Evolutionary conservation across 2,329 filamentous ascomycete species (phyloP).

Genomic region (Endoconidiophora laricicola): DNA sequence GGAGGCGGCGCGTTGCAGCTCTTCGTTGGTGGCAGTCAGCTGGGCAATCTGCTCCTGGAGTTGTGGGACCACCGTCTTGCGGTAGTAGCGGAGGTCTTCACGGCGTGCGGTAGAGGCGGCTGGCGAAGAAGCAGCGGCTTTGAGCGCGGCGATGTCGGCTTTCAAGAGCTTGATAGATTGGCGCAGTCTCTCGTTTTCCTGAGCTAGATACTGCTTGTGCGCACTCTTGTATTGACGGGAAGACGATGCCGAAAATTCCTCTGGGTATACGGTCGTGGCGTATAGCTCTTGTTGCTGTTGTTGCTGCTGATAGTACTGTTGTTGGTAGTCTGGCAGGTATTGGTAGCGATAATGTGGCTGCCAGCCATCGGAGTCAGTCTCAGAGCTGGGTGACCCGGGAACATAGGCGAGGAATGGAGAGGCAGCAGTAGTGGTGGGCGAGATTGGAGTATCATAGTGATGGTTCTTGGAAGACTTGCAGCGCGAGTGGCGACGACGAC

Average conservation of each 20-base stretch:
- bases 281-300: background rate
- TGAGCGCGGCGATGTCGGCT: background rate
- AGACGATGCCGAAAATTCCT: too few species aligned
- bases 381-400: background rate
- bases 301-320: background rate
- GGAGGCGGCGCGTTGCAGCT: background rate
- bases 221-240: background rate
- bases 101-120: background rate
- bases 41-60: background rate
- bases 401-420: background rate
- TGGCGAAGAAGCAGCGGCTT: background rate
- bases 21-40: background rate
- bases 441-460: background rate
- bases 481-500: background rate
- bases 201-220: background rate
- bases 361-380: background rate
- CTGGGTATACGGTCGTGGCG: too few species aligned
- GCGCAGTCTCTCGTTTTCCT: background rate
- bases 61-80: background rate
- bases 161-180: background rate
- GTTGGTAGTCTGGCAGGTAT: background rate
- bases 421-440: background rate
- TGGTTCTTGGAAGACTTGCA: background rate
- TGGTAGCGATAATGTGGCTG: background rate
- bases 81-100: background rate